These are phyloP conservation scores for Fusarium sp. DNA, from an alignment of 2,329 filamentous ascomycete species.

Conservation along the genomic window DNA sequence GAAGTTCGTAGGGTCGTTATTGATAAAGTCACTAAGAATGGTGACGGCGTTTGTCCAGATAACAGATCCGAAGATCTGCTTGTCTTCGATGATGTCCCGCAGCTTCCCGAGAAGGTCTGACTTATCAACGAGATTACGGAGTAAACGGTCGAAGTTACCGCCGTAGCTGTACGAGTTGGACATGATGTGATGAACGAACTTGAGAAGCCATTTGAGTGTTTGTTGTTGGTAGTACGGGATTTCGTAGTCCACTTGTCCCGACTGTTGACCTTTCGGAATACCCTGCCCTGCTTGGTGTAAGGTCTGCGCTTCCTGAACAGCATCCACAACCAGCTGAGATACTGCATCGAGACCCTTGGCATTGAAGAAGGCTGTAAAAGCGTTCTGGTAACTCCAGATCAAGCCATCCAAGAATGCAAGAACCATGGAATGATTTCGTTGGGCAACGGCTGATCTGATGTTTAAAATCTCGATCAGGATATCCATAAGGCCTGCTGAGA, in stretches of 20 bases:
- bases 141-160: conserved; percentile 86
- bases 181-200: conserved; percentile 97
- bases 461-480: conserved; percentile 90
- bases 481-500: conserved; percentile 88
- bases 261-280: conserved; percentile 75
- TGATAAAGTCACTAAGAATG: conserved; percentile 94
- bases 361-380: conserved; percentile 83
- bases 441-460: conserved; percentile 82
- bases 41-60: conserved; percentile 96
- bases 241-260: conserved; percentile 88
- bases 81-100: conserved; percentile 83
- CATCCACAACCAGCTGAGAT: conserved; percentile 84
- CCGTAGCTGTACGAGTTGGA: conserved; percentile 74
- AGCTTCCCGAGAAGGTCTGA: conserved; percentile 84
- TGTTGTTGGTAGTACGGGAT: conserved; percentile 95
- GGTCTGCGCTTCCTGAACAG: conserved; percentile 76
- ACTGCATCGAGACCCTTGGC: conserved; percentile 90
- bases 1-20: conserved; percentile 98
- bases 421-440: conserved; percentile 84
- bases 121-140: conserved; percentile 95
- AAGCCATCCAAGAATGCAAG: conserved; percentile 89
- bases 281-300: conserved; percentile 76
- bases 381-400: conserved; percentile 85
- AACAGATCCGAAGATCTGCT: conserved; percentile 84
- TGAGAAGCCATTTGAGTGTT: conserved; percentile 91